Evolutionary conservation across 768 basidiomycete genomes (phyloP), one percentile per base, ranked within the genome.

Genomic region (Leccinum boreale): DNA sequence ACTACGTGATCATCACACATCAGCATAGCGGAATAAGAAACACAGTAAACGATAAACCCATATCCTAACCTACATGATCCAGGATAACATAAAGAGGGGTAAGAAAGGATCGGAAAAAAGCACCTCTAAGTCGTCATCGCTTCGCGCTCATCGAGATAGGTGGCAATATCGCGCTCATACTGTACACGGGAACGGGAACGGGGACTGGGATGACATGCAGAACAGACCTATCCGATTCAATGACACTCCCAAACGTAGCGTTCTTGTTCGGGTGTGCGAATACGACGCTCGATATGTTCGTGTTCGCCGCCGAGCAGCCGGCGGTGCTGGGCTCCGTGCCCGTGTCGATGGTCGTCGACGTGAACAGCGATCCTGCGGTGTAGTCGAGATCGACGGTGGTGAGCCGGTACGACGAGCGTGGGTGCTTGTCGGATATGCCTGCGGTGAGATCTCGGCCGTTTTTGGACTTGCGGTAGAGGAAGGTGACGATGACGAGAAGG

Each of bases 401-500:
- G 15, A 71, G 67, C 9, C 35, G 44, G 45, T 60, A n/a, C 2
- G 62, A 58, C 4, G 58, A 48, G 5, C 2, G 7, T 1, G 33
- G 6, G 15, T 15, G 21, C 52, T 62, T 67, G 42, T 10, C 55
- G 1, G 55, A 5, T 15, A 51, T n/a, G 11, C 47, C 35, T 1
- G 45, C 48, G 29, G 59, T 52, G 55, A 63, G 51, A 26, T 70
- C 67, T 39, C 44, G 4, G 23, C 53, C 61, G 10, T 59, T 55
- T 11, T 52, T 44, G 1, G 23, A 39, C 3, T 61, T 52, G 51
- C 68, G 71, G 58, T 73, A 74, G 49, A 75, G 31, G 52, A 70
- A 71, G 1, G 74, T 70, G 26, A 75, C 73, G 47, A 78, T 49
- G 47, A 78, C 76, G 56, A 76, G 69, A 19, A 78, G 68, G 50